Evolutionary conservation across 2,329 filamentous ascomycete species (phyloP), one percentile per base, ranked within the genome.

Genomic region (Graphiopsis chlorocephala): DNA sequence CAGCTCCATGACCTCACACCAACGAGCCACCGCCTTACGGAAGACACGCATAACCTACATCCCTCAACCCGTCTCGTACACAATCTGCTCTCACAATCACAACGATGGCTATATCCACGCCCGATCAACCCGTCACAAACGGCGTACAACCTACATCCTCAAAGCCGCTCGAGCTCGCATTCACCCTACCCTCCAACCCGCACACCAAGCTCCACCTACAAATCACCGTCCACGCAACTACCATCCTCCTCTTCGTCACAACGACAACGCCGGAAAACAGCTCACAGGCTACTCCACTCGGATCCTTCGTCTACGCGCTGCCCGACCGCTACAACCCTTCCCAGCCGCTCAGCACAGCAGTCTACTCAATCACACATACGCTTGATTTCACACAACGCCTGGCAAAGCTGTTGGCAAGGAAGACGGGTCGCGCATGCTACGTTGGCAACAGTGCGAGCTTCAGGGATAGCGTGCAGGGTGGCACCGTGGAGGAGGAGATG

Each of bases 261-360:
- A 86, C 83, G 0, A 84, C 83, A 8, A 79, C 62, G 4, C 62
- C 62, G 8, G 62, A 64, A 15, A 64, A 48, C 5, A 26, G 42
- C 14, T 64, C 62, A 4, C 56, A 58, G 42, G 28, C 62, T 14
- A 59, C 62, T 23, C 53, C 62, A 28, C 55, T 98, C 78, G 94
- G 95, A 3, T 97, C 92, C 58, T 94, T 98, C 74, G 91, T 98
- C 53, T 98, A 97, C 75, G 91, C 93, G 2, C 86, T 99, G 76
- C 94, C 95, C 17, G 90, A 97, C 79, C 74, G 72, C 68, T 74
- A 76, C 57, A 78, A 78, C 58, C 75, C 79, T 68, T 67, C 85
- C 68, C 84, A 91, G 76, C 84, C 91, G 68, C 78, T 96, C 69
- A 89, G 88, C 64, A 97, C 94, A 1, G 85, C 90, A 1, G 84